phyloP scores from a whole-genome alignment of 2,329 filamentous ascomycete genomes.

The Venturia aucupariae region DNA sequence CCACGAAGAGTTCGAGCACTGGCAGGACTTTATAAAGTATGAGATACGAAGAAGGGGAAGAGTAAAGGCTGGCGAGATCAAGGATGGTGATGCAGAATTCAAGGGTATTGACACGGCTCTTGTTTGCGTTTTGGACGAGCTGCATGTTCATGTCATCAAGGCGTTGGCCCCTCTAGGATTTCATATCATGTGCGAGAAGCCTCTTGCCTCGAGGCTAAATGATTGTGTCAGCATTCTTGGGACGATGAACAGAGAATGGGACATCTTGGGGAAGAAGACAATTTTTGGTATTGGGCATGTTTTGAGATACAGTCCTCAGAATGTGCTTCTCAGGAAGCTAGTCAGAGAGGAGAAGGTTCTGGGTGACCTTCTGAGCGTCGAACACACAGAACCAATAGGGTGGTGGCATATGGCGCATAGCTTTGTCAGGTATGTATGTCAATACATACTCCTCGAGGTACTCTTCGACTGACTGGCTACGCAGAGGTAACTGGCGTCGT shows the following conservation, averaged over 20 bases:
- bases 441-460: neutral
- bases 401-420: constrained; percentile 94
- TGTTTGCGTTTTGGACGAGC: constrained; percentile 75
- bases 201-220: constrained; percentile 66
- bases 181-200: constrained; percentile 94
- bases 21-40: constrained; percentile 65
- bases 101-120: constrained; percentile 48
- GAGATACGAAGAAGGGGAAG: constrained; percentile 51
- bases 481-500: constrained; percentile 88
- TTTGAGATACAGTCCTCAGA: constrained; percentile 85
- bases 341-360: constrained; percentile 66
- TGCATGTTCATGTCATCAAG: constrained; percentile 72
- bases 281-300: constrained; percentile 94
- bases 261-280: constrained; percentile 18
- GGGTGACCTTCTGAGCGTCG: constrained; percentile 75
- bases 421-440: constrained; percentile 58
- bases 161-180: constrained; percentile 59
- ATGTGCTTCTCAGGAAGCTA: constrained; percentile 71
- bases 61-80: constrained; percentile 35
- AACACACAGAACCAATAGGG: constrained; percentile 89
- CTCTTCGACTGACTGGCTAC: too few species aligned
- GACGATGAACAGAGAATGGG: constrained; percentile 34
- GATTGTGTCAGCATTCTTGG: constrained; percentile 71
- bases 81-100: constrained; percentile 15
- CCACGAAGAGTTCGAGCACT: constrained; percentile 57